phyloP scores from a whole-genome alignment of 331 rosid species.

The Pyracantha coccinea region DNA sequence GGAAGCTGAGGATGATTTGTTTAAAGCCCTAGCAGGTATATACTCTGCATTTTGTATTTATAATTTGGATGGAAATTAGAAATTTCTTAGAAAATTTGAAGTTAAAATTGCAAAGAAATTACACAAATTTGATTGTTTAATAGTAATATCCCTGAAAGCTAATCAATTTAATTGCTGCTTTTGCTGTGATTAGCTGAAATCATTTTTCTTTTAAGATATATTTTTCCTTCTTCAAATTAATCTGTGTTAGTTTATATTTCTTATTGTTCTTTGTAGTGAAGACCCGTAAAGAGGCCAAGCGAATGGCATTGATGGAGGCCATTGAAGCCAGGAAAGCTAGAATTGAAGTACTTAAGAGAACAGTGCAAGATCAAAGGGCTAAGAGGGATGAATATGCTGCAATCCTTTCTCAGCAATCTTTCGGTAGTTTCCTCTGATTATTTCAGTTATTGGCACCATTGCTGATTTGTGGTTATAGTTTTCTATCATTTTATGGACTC shows the following conservation, averaged over 20 bases:
- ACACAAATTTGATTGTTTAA: neutral
- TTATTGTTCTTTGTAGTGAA: constrained; percentile 33
- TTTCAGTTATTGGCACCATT: neutral
- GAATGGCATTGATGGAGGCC: constrained; percentile 59
- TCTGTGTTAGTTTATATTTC: neutral
- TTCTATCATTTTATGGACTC: neutral
- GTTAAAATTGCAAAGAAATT: neutral
- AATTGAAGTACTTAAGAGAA: constrained; percentile 37
- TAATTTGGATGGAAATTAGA: neutral
- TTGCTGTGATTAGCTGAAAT: neutral
- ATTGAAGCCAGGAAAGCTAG: constrained; percentile 51
- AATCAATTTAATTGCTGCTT: neutral
- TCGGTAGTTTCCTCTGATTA: constrained; percentile 25
- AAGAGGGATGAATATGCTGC: constrained; percentile 43
- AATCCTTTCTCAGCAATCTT: constrained; percentile 39
- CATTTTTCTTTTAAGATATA: neutral
- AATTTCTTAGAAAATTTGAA: neutral
- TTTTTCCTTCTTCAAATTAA: neutral
- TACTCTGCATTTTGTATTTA: neutral
- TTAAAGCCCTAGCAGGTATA: constrained; percentile 66
- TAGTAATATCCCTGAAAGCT: neutral
- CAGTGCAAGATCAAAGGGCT: constrained; percentile 33
- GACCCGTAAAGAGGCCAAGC: constrained; percentile 76
- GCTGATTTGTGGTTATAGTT: neutral
- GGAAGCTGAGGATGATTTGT: constrained; percentile 77